Percentiles rank a stretch among this genome's conserved stretches.
These are phyloP conservation scores for Penicillium olsonii DNA, from an alignment of 2,329 filamentous ascomycete species.

Conservation along the genomic window DNA sequence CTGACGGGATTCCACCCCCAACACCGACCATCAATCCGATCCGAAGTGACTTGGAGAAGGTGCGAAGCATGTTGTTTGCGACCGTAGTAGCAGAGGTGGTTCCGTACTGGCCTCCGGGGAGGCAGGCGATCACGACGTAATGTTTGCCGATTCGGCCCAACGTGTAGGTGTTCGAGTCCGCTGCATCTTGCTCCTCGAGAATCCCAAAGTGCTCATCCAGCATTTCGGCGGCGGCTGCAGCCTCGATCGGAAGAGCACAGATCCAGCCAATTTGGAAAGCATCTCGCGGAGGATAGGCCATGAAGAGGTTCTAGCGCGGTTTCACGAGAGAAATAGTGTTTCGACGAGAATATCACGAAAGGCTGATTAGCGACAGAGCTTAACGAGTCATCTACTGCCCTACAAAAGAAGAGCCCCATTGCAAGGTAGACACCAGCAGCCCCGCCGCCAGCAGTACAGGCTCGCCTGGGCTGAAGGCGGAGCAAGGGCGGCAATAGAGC, in stretches of 20 bases:
- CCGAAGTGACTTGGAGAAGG: slow-evolving; percentile 19
- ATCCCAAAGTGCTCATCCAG: slow-evolving; percentile 20
- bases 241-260: slow-evolving; percentile 20
- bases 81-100: slow-evolving; percentile 17
- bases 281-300: slow-evolving; percentile 11
- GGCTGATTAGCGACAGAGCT: not conserved
- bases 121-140: slow-evolving; percentile 22
- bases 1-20: slow-evolving; percentile 33
- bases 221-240: slow-evolving; percentile 18
- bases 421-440: slow-evolving; percentile 9
- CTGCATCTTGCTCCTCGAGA: slow-evolving; percentile 16
- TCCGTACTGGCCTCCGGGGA: slow-evolving; percentile 15
- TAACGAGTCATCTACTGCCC: not conserved
- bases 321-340: not conserved
- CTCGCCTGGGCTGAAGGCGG: slow-evolving; percentile 7
- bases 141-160: slow-evolving; percentile 22
- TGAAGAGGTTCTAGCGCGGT: slow-evolving; percentile 4
- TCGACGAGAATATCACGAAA: not conserved
- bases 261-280: slow-evolving; percentile 16
- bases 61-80: slow-evolving; percentile 20
- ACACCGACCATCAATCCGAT: slow-evolving; percentile 33
- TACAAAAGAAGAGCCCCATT: slow-evolving; percentile 9
- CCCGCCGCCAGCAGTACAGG: slow-evolving; percentile 9
- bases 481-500: slow-evolving; percentile 11
- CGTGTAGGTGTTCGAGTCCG: slow-evolving; percentile 22